Conservation (phyloP, 108 stramenopile genomes). For the Pseudonitzschia multistriata region DNA sequence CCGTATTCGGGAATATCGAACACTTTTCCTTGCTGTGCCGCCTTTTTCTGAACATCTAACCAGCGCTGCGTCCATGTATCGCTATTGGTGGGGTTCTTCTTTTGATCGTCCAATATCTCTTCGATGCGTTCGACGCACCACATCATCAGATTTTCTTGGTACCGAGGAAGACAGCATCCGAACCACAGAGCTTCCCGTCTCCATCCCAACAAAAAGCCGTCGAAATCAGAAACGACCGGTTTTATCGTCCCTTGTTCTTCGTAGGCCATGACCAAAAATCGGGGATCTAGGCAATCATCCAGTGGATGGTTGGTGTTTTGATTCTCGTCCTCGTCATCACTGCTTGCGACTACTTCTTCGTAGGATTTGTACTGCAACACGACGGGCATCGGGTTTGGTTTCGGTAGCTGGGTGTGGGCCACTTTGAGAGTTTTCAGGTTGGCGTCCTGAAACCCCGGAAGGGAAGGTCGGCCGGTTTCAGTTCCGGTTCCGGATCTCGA, state of each 20-base stretch:
- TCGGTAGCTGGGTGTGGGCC: slow-evolving; percentile 31
- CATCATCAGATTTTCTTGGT: slow-evolving; percentile 57
- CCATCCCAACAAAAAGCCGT: slow-evolving; percentile 67
- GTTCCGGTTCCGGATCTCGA: slow-evolving; percentile 35
- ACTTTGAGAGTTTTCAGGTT: slow-evolving; percentile 48
- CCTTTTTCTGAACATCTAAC: slow-evolving; percentile 58
- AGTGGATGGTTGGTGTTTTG: slow-evolving; percentile 14
- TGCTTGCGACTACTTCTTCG: not conserved
- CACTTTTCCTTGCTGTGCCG: slow-evolving; percentile 27
- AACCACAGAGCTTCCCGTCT: slow-evolving; percentile 49
- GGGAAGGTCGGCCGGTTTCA: slow-evolving; percentile 63
- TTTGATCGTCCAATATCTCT: slow-evolving; percentile 43
- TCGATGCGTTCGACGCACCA: slow-evolving; percentile 62
- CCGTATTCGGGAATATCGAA: slow-evolving; percentile 62
- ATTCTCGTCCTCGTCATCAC: not conserved
- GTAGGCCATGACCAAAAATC: slow-evolving; percentile 67
- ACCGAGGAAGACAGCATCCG: slow-evolving; percentile 48
- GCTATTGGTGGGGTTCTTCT: slow-evolving; percentile 16
- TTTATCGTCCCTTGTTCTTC: slow-evolving; percentile 63
- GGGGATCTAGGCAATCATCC: slow-evolving; percentile 39
- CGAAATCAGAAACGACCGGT: slow-evolving; percentile 72
- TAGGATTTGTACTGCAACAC: slow-evolving; percentile 44
- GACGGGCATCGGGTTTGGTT: slow-evolving; percentile 49
- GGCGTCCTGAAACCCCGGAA: slow-evolving; percentile 64
- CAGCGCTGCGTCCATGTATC: slow-evolving; percentile 67